Percentiles rank a stretch among this genome's conserved stretches.
Evolutionary conservation across 768 basidiomycete genomes (phyloP).

Genomic region (Pleurotus platypus): DNA sequence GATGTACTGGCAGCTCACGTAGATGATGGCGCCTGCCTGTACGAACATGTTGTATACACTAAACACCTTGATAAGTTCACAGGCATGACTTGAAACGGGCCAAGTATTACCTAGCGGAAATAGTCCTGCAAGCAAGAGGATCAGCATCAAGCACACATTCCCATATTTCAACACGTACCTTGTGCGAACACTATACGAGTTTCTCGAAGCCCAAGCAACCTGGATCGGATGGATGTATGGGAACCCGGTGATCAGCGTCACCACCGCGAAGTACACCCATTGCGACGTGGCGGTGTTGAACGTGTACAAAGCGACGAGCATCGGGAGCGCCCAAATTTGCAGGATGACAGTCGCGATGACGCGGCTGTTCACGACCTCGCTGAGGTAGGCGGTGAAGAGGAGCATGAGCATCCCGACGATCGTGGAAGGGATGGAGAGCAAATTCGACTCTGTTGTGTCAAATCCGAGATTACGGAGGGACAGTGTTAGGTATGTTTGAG

Average conservation of each 20-base stretch:
- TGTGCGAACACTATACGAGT: constrained; percentile 57
- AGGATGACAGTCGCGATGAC: constrained; percentile 48
- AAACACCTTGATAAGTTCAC: too few species aligned
- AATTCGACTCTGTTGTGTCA: constrained; percentile 57
- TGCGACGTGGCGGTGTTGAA: constrained; percentile 45
- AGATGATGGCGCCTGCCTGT: constrained; percentile 51
- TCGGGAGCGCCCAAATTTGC: constrained; percentile 60
- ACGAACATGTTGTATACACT: constrained; percentile 63
- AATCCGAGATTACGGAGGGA: constrained; percentile 62
- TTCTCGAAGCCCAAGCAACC: constrained; percentile 57
- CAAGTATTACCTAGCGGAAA: constrained; percentile 30
- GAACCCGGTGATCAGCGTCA: constrained; percentile 52
- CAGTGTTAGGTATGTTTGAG: constrained; percentile 62
- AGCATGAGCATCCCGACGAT: constrained; percentile 50
- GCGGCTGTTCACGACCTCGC: constrained; percentile 55
- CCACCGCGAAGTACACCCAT: constrained; percentile 54
- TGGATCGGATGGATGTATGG: constrained; percentile 48
- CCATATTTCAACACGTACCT: constrained; percentile 30
- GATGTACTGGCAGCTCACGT: constrained; percentile 25
- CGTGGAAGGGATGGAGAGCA: constrained; percentile 58
- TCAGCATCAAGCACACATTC: neutral
- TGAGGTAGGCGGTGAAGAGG: constrained; percentile 43
- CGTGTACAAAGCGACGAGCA: constrained; percentile 54
- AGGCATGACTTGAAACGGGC: too few species aligned
- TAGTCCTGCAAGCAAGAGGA: constrained; percentile 22